A percentile compares a stretch with the other conserved stretches of the same genome.
Conservation (phyloP, 345 rosid species). For the Adansonia digitata region DNA sequence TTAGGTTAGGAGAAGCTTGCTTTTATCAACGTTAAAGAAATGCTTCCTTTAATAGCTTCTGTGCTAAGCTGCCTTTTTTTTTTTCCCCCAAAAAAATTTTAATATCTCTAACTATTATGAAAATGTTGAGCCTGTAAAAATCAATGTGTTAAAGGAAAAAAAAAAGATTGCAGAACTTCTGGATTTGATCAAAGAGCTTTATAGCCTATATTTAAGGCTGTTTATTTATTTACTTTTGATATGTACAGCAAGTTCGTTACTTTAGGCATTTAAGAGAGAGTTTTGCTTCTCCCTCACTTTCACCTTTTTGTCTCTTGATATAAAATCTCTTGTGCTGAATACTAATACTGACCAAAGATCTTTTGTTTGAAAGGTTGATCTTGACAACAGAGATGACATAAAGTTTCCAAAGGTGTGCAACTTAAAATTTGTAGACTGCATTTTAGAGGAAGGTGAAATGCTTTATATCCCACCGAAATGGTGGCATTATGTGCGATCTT, state of each 20-base stretch:
- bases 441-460: slow-evolving; percentile 94
- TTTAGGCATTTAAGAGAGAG: not conserved
- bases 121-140: not conserved
- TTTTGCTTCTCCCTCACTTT: not conserved
- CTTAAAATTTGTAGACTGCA: slow-evolving; percentile 78
- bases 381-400: slow-evolving; percentile 61
- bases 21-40: not conserved
- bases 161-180: not conserved
- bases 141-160: not conserved
- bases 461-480: slow-evolving; percentile 96
- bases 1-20: not conserved
- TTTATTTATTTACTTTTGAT: not conserved
- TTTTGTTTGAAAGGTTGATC: slow-evolving; percentile 72
- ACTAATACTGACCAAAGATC: slow-evolving; percentile 11
- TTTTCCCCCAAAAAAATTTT: not conserved
- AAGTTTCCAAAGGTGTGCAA: slow-evolving; percentile 56
- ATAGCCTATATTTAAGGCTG: not conserved
- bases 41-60: not conserved
- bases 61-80: not conserved
- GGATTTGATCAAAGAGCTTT: not conserved
- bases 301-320: not conserved
- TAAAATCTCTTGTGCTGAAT: not conserved
- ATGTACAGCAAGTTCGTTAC: not conserved
- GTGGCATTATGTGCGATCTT: slow-evolving; percentile 97
- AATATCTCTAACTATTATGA: not conserved